Percentiles rank a stretch among this genome's conserved stretches.
Conservation (phyloP, 1,139 yeast genomes). For the Candida albicans region DNA sequence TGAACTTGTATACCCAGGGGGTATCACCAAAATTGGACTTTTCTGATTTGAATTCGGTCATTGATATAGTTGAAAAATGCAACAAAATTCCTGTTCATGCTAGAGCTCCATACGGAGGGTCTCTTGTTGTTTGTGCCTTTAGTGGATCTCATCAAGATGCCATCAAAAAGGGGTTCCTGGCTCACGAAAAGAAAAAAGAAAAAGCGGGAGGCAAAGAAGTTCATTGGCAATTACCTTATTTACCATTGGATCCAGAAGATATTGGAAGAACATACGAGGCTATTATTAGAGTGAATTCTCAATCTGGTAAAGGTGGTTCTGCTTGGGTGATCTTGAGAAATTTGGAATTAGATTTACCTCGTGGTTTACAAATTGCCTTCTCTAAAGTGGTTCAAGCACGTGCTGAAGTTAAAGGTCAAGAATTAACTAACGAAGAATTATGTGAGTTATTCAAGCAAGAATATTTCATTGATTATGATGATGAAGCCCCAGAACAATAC, state of each 20-base stretch:
- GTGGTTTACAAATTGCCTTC: conserved; percentile 45
- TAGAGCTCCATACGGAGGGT: conserved; percentile 51
- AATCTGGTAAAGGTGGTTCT: conserved; percentile 53
- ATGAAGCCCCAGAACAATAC: conserved; percentile 28
- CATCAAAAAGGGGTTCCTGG: conserved; percentile 46
- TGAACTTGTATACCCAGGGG: conserved; percentile 50
- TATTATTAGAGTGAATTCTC: conserved; percentile 52
- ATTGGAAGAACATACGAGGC: conserved; percentile 53
- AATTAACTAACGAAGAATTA: conserved; percentile 46
- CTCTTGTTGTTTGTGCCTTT: conserved; percentile 50
- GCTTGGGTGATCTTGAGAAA: conserved; percentile 52
- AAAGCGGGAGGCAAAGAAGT: conserved; percentile 23
- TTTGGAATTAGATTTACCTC: conserved; percentile 49
- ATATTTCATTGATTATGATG: conserved; percentile 50
- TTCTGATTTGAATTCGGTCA: conserved; percentile 40
- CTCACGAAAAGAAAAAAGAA: conserved; percentile 30
- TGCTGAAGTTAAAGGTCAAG: conserved; percentile 47
- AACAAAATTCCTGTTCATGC: conserved; percentile 49
- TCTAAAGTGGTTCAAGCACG: conserved; percentile 39
- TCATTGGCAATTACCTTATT: conserved; percentile 47
- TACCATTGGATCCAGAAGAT: conserved; percentile 51
- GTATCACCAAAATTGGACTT: conserved; percentile 46
- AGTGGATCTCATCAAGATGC: conserved; percentile 54
- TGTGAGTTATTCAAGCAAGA: conserved; percentile 37
- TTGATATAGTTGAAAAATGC: conserved; percentile 46